These are phyloP conservation scores for Diospyros lotus DNA, from an alignment of 148 eudicot genomes.

Conservation along the genomic window DNA sequence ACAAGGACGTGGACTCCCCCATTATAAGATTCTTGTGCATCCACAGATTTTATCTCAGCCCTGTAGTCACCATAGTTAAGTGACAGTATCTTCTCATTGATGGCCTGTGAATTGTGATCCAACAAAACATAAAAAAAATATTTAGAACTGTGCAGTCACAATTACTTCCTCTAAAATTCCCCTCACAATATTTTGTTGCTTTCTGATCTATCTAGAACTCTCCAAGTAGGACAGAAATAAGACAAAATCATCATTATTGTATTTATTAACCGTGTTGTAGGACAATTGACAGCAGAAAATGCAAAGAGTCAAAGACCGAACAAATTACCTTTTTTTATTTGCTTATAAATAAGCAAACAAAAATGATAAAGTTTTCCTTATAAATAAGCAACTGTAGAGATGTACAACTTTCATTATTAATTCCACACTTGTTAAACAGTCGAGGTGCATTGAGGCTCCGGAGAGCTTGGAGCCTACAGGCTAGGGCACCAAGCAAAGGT, in stretches of 20 bases:
- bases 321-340: too few species aligned
- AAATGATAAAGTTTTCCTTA: background rate
- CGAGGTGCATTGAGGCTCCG: too few species aligned
- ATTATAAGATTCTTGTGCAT: conserved; percentile 73
- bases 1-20: conserved; percentile 81
- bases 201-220: background rate
- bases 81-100: conserved; percentile 66
- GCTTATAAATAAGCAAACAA: background rate
- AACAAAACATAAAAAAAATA: background rate
- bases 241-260: background rate
- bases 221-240: background rate
- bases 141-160: background rate
- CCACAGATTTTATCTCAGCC: conserved; percentile 75
- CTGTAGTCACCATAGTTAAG: conserved; percentile 51
- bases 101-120: conserved; percentile 42
- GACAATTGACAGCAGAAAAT: too few species aligned
- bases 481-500: too few species aligned
- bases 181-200: background rate
- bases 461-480: too few species aligned
- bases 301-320: too few species aligned
- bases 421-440: background rate
- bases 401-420: too few species aligned
- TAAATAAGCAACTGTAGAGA: too few species aligned
- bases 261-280: too few species aligned
- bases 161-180: background rate